Evolutionary conservation across 441 rosid genomes (phyloP).

Genomic region (Gossypium trilobum): DNA sequence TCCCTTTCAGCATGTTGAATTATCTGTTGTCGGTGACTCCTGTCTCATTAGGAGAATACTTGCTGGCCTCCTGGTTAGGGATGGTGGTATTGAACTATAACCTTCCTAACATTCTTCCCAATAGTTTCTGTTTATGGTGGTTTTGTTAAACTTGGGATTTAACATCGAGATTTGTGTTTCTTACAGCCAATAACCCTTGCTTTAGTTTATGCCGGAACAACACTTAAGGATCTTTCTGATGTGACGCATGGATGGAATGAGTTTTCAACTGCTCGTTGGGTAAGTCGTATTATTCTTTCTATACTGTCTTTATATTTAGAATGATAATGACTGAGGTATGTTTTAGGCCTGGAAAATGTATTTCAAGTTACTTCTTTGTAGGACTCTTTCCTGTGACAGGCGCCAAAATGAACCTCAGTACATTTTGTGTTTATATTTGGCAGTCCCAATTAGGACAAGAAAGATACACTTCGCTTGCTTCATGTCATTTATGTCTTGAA

Average conservation of each 20-base stretch:
- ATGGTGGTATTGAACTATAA: slow-evolving; percentile 55
- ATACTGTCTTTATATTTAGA: not conserved
- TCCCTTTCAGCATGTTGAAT: slow-evolving; percentile 86
- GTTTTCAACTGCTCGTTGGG: slow-evolving; percentile 43
- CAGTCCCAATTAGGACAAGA: not conserved
- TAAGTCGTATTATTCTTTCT: not conserved
- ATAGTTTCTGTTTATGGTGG: not conserved
- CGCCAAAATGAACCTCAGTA: not conserved
- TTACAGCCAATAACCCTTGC: slow-evolving; percentile 87
- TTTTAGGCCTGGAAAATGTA: not conserved
- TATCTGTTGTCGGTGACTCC: slow-evolving; percentile 86
- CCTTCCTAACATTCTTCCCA: not conserved
- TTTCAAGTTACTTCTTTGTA: not conserved
- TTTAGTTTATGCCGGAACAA: slow-evolving; percentile 86
- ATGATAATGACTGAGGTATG: not conserved
- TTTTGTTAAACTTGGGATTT: not conserved
- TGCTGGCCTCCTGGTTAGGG: slow-evolving; percentile 89
- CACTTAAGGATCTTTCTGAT: slow-evolving; percentile 87
- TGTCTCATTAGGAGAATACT: slow-evolving; percentile 49
- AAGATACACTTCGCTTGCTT: not conserved
- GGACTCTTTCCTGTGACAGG: no score
- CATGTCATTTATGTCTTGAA: not conserved
- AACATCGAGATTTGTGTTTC: slow-evolving; percentile 18
- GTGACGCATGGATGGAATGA: slow-evolving; percentile 88
- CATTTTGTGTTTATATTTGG: not conserved